phyloP scores from a whole-genome alignment of 1,139 yeast genomes.

The Barnettozyma hawaiiensis region DNA sequence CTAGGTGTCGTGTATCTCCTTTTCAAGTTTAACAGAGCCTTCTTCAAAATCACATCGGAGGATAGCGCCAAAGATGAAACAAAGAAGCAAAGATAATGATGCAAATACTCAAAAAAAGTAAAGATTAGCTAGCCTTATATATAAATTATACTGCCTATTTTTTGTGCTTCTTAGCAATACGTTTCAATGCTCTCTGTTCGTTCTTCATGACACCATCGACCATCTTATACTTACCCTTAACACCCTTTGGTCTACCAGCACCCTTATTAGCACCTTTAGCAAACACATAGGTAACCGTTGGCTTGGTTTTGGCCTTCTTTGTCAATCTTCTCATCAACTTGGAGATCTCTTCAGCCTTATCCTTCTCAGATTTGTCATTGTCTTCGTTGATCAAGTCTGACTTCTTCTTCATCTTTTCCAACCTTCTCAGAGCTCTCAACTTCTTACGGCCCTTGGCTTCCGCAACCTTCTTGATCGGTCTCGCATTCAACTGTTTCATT shows the following conservation, averaged over 20 bases:
- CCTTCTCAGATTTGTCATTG: constrained; percentile 78
- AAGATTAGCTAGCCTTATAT: no score
- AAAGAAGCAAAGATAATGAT: constrained; percentile 3
- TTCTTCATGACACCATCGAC: constrained; percentile 98
- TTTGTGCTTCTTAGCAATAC: constrained; percentile 80
- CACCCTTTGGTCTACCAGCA: constrained; percentile 94
- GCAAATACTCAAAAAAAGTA: no score
- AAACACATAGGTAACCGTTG: constrained; percentile 81
- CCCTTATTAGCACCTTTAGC: constrained; percentile 88
- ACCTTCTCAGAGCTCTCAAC: constrained; percentile 83
- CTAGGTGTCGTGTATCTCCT: constrained; percentile 32
- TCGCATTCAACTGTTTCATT: constrained; percentile 83
- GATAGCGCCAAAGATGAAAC: constrained; percentile 3
- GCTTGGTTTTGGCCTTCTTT: constrained; percentile 70
- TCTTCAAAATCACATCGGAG: neutral
- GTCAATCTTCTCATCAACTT: constrained; percentile 78
- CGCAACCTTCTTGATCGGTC: constrained; percentile 95
- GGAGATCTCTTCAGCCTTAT: constrained; percentile 89
- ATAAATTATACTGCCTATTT: constrained; percentile 29
- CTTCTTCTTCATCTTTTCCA: constrained; percentile 91
- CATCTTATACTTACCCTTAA: constrained; percentile 97
- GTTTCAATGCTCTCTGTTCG: constrained; percentile 87
- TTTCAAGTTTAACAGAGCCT: constrained; percentile 23
- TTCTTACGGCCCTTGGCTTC: constrained; percentile 97
- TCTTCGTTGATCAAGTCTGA: constrained; percentile 90